These are phyloP conservation scores for Pyrenochaeta sp. DNA, from an alignment of 2,329 filamentous ascomycete species.

Conservation along the genomic window DNA sequence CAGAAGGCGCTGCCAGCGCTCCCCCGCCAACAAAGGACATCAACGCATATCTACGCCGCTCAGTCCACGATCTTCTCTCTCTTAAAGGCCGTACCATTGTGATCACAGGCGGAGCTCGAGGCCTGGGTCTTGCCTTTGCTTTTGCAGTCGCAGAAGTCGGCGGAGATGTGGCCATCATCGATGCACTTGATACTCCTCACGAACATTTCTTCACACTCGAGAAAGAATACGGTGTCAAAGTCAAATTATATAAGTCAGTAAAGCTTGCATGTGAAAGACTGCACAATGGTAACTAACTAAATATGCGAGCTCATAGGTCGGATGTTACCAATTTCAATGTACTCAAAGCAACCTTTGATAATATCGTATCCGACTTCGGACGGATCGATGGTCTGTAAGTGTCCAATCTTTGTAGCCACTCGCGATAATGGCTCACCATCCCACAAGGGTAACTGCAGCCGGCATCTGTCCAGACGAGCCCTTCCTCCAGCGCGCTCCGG, in stretches of 20 bases:
- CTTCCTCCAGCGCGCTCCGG: background rate
- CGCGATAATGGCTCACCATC: background rate
- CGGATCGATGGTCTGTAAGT: background rate
- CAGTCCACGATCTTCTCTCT: background rate
- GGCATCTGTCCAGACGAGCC: conserved; percentile 7
- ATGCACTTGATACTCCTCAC: conserved; percentile 4
- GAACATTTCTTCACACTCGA: conserved; percentile 1
- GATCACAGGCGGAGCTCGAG: conserved; percentile 11
- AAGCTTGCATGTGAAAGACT: background rate
- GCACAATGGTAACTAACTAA: background rate
- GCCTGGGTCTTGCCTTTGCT: conserved; percentile 4
- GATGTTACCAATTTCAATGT: conserved; percentile 5
- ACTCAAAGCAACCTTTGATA: conserved; percentile 1
- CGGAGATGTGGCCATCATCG: conserved; percentile 7
- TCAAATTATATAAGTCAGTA: background rate
- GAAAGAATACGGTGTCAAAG: background rate
- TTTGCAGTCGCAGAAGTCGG: conserved; percentile 5
- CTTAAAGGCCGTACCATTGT: conserved; percentile 4
- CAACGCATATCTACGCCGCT: too few relatives aligned
- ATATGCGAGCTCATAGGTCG: background rate
- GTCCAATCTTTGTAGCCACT: background rate
- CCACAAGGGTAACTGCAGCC: conserved; percentile 6
- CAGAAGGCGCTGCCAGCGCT: too few relatives aligned
- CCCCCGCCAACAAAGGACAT: too few relatives aligned
- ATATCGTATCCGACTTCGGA: background rate